phyloP scores from a whole-genome alignment of 306 rosid genomes.

The Cicer yamashitae region DNA sequence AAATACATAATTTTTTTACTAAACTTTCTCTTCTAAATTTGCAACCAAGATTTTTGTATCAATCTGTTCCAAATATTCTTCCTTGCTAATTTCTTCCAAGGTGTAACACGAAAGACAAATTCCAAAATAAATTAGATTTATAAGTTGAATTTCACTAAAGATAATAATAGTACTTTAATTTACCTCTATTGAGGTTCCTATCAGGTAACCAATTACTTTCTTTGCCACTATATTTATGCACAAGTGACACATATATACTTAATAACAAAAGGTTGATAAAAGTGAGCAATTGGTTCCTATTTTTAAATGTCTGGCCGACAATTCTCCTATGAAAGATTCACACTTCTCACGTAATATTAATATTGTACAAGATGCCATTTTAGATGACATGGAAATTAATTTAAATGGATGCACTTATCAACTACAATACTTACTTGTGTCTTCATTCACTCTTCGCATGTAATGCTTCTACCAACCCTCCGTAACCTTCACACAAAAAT shows the following conservation, averaged over 20 bases:
- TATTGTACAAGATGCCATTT: too few relatives aligned
- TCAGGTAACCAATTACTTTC: conserved; percentile 71
- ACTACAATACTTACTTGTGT: too few relatives aligned
- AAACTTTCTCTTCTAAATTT: conserved; percentile 13
- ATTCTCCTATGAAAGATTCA: too few relatives aligned
- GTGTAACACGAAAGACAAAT: conserved; percentile 64
- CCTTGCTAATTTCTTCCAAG: conserved; percentile 55
- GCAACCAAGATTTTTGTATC: conserved; percentile 18
- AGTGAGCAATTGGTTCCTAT: too few relatives aligned
- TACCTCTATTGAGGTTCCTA: conserved; percentile 76
- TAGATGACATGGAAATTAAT: too few relatives aligned
- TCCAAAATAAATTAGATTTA: conserved; percentile 63
- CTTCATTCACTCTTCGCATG: too few relatives aligned
- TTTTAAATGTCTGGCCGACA: too few relatives aligned
- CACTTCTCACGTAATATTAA: too few relatives aligned
- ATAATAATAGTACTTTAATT: conserved; percentile 64
- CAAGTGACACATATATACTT: conserved; percentile 64
- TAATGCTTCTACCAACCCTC: too few relatives aligned
- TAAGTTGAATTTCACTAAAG: conserved; percentile 63
- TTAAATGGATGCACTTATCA: too few relatives aligned
- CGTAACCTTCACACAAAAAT: too few relatives aligned
- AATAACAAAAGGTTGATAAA: too few relatives aligned
- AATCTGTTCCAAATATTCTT: conserved; percentile 45
- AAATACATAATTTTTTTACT: neutral
- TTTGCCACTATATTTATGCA: conserved; percentile 59